phyloP scores from a whole-genome alignment of 257 asterid species.

The Ilex asprella region DNA sequence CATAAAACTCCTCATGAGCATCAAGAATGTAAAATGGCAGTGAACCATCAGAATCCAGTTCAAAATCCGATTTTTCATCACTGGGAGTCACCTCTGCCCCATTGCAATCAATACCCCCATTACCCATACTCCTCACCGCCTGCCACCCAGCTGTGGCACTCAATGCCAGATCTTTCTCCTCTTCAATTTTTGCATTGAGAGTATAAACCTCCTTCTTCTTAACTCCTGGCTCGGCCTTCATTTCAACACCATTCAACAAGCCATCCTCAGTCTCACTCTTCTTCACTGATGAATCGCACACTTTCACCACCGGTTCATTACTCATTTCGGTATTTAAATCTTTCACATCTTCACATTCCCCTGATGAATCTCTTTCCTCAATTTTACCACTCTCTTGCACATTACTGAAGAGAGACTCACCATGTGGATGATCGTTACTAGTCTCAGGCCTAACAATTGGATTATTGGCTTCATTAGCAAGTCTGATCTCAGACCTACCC shows the following conservation, averaged over 20 bases:
- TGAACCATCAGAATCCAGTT: conserved; percentile 68
- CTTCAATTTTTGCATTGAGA: conserved; percentile 72
- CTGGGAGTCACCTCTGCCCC: conserved; percentile 25
- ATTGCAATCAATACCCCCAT: conserved; percentile 23
- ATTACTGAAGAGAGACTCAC: conserved; percentile 18
- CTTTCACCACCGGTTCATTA: conserved; percentile 21
- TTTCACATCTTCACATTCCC: conserved; percentile 13
- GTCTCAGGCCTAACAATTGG: conserved; percentile 20
- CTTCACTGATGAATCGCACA: conserved; percentile 13
- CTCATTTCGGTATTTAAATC: conserved; percentile 5
- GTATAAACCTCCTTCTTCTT: conserved; percentile 37
- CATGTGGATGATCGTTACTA: conserved; percentile 14
- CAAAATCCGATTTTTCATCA: conserved; percentile 64
- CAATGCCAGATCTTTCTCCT: conserved; percentile 42
- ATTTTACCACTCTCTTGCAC: conserved; percentile 12
- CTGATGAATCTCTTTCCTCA: conserved; percentile 14
- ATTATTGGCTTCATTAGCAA: too few relatives aligned
- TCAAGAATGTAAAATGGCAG: conserved; percentile 83
- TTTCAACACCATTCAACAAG: conserved; percentile 24
- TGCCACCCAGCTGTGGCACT: conserved; percentile 87
- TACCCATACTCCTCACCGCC: conserved; percentile 55
- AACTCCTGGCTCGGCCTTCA: conserved; percentile 21
- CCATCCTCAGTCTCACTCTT: conserved; percentile 20
- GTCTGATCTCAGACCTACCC: too few relatives aligned
- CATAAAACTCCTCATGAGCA: conserved; percentile 79